Percentiles rank a stretch among this genome's conserved stretches.
phyloP scores from a whole-genome alignment of 1,139 yeast genomes.

The Hanseniaspora uvarum region DNA sequence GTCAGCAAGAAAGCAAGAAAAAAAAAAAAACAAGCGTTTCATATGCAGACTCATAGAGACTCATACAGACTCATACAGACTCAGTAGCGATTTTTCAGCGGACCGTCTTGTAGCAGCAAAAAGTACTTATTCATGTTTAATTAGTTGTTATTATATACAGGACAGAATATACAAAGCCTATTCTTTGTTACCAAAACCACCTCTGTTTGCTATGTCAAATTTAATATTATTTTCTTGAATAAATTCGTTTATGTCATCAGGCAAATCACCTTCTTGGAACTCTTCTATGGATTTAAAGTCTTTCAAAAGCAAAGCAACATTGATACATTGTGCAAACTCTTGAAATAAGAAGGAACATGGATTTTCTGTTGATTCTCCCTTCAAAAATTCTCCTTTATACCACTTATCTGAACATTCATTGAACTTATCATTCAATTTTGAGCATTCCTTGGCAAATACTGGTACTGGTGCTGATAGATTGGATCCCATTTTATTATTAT shows the following conservation, averaged over 20 bases:
- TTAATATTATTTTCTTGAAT: slow-evolving; percentile 9
- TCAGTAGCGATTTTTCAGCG: no score
- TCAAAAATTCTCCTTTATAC: slow-evolving; percentile 66
- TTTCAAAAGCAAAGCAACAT: slow-evolving; percentile 36
- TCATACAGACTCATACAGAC: no score
- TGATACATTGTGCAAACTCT: slow-evolving; percentile 74
- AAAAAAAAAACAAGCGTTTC: no score
- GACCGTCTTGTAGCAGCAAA: no score
- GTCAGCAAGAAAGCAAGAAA: no score
- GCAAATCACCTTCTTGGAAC: slow-evolving; percentile 17
- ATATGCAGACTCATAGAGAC: no score
- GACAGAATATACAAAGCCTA: neutral
- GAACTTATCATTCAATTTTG: slow-evolving; percentile 69
- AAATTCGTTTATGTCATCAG: slow-evolving; percentile 17
- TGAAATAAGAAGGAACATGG: slow-evolving; percentile 90
- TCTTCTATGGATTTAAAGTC: slow-evolving; percentile 24
- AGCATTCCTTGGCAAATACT: slow-evolving; percentile 95
- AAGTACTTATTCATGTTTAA: no score
- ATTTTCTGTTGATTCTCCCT: slow-evolving; percentile 48
- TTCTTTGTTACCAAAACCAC: slow-evolving; percentile 1
- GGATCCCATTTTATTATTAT: slow-evolving; percentile 47
- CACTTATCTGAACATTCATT: slow-evolving; percentile 89
- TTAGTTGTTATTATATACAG: neutral
- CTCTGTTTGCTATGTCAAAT: slow-evolving; percentile 16
- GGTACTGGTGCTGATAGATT: slow-evolving; percentile 54